Base-by-base conservation (phyloP, 2,329 filamentous ascomycete genomes). In the Paraconiothyrium brasiliense region DNA sequence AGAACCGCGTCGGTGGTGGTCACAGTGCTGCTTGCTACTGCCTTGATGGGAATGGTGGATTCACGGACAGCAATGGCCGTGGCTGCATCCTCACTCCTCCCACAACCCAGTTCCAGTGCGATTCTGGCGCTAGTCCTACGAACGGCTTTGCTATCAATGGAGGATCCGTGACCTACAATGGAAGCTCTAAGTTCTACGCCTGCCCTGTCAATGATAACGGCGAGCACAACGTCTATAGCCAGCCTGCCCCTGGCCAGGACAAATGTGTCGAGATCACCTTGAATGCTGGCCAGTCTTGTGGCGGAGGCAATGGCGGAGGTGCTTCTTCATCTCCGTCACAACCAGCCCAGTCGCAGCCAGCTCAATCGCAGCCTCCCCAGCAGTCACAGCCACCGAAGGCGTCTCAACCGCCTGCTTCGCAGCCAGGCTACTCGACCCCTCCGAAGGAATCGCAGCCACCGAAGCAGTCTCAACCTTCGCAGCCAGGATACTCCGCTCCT, bases 1-100 rank as follows among this genome's bases (percentile, higher is more conserved):
- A 91, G 78, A 85, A 84, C 69, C 83, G 87, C 52, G 82, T 89
- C 48, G 84, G 85, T 41, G 84, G 84, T 46, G 79, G 78, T 24
- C 74, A 86, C 13, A 64, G 77, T 4, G 71, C 81, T 50, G 82
- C 82, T 14, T 79, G 82, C 9, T 90, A 86, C 72, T 87, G 83
- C 60, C 82, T 90, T 67, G 52, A 55, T 46, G 80, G 83, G 64
- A 79, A 80, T 48, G 66, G 66, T 9, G 79, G 75, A 24, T 70
- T 91, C 62, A 85, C 80, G 20, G 89, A 90, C 71, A 74, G 78
- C 51, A 80, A 81, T 51, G 84, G 84, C 48, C 82, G 86, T 60
- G 87, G 88, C 22, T 91, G 89, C 71, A 88, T 89, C 76, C 79
- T 90, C 70, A 90, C 88, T 64, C 81, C 83, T 44, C 83, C 85